Evolutionary conservation across 1,284 basidiomycete species (phyloP), one percentile per base, ranked within the genome.

Genomic region (Moesziomyces sp.): DNA sequence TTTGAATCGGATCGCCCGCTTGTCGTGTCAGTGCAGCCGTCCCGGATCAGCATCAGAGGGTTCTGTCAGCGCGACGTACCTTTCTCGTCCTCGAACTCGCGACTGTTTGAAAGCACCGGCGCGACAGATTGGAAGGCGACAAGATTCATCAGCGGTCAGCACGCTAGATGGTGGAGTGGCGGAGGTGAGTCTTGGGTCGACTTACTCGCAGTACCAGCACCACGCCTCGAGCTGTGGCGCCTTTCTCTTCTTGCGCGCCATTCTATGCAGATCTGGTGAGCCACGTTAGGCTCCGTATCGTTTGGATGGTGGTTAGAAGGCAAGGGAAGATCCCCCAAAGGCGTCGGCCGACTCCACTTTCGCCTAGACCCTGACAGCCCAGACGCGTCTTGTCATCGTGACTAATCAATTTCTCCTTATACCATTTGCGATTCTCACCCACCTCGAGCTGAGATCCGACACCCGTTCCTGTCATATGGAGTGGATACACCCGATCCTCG

Each of bases 171-270:
- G 26, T 21, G 10, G 21, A 40, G 42, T 23, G 16, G 38, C 7
- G 3, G 9, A 6, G 18, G 34, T 18, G 23, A 28, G 16, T 23
- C 5, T 45, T 1, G 30, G 23, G 6, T 21, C 34, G 26, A 82
- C 96, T 85, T 94, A 90, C 86, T 99, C 96, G 88, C 95, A 97
- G 85, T 97, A 97, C 96, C 94, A 97, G 87, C 93, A 96, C 93
- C 93, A 95, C 19, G 93, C 79, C 52, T 78, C 82, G n/a, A 77
- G 72, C 71, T 80, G 79, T 26, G 79, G 73, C 23, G 77, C 72
- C 56, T 77, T 81, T 50, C 70, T 71, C 72, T 85, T 85, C 74
- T 85, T 84, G 71, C 81, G 82, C 18, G 70, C 72, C 83, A 85
- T 85, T 13, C 46, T 45, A 11, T 45, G 43, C 24, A 13, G 38